phyloP scores from a whole-genome alignment of 106 monocot species.

The Allium cepa region DNA sequence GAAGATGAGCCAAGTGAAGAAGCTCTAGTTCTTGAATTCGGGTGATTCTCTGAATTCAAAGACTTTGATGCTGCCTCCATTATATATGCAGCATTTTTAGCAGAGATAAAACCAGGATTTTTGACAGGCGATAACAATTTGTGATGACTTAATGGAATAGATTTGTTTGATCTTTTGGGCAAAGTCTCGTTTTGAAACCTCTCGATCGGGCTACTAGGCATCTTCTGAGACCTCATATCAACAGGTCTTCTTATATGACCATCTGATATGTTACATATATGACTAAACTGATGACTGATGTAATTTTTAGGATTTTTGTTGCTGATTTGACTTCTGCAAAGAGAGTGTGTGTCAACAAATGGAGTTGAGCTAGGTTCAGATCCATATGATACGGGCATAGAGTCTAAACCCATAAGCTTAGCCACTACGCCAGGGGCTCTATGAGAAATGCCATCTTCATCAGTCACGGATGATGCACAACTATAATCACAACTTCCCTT shows the following conservation, averaged over 20 bases:
- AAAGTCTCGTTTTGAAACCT: conserved; percentile 67
- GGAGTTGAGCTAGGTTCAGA: conserved; percentile 64
- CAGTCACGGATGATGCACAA: conserved; percentile 85
- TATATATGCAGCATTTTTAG: conserved; percentile 67
- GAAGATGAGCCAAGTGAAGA: conserved; percentile 21
- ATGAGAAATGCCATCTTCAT: conserved; percentile 61
- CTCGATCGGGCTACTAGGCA: conserved; percentile 89
- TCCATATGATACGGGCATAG: conserved; percentile 51
- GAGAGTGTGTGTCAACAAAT: conserved; percentile 31
- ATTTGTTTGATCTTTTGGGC: conserved; percentile 44
- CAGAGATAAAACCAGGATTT: conserved; percentile 38
- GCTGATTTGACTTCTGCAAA: conserved; percentile 21
- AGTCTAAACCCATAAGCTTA: conserved; percentile 87
- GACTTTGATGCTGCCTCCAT: conserved; percentile 86
- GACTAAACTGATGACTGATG: conserved; percentile 23
- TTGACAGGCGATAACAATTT: conserved; percentile 73
- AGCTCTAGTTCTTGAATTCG: conserved; percentile 12
- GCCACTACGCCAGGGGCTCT: conserved; percentile 87
- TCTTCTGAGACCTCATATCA: conserved; percentile 41
- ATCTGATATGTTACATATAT: conserved; percentile 17
- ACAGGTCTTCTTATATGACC: conserved; percentile 33
- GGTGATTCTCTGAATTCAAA: conserved; percentile 36
- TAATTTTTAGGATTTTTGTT: conserved; percentile 40
- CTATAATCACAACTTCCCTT: conserved; percentile 80
- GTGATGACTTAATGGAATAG: conserved; percentile 38